A percentile compares a stretch with the other conserved stretches of the same genome.
Conservation (phyloP, 306 rosid genomes). For the Glycine soja region DNA sequence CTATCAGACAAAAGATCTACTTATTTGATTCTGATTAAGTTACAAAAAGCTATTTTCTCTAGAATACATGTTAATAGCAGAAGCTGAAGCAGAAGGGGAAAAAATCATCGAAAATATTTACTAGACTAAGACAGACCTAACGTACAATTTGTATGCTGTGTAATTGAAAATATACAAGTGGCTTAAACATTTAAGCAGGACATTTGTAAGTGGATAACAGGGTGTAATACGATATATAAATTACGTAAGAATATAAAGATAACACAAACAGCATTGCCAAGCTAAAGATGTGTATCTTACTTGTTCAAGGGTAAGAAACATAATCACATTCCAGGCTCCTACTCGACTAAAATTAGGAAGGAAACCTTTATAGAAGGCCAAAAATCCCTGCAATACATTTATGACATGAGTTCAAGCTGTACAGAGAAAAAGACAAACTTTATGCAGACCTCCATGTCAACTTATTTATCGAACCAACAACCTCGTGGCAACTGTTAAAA, state of each 20-base stretch:
- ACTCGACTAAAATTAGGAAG: conserved; percentile 85
- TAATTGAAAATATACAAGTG: conserved; percentile 17
- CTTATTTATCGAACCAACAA: not conserved
- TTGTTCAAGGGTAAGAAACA: conserved; percentile 92
- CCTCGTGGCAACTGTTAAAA: conserved; percentile 14
- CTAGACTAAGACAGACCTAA: not conserved
- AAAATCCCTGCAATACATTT: conserved; percentile 75
- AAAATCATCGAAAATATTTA: not conserved
- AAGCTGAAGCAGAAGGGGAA: conserved; percentile 29
- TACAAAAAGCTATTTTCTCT: conserved; percentile 28
- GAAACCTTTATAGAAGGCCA: conserved; percentile 97
- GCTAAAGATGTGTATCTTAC: conserved; percentile 58
- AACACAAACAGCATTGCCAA: not conserved
- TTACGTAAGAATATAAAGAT: not conserved
- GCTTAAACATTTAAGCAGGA: conserved; percentile 22
- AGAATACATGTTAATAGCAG: not conserved
- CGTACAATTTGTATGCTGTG: conserved; percentile 14
- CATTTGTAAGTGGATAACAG: conserved; percentile 25
- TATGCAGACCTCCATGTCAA: not conserved
- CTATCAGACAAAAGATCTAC: not conserved
- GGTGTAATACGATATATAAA: conserved; percentile 10
- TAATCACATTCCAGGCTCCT: conserved; percentile 87
- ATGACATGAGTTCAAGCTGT: conserved; percentile 35
- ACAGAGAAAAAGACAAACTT: conserved; percentile 16
- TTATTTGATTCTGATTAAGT: conserved; percentile 16